phyloP scores from a whole-genome alignment of 1,284 basidiomycete genomes.

The Malassezia obtusa region DNA sequence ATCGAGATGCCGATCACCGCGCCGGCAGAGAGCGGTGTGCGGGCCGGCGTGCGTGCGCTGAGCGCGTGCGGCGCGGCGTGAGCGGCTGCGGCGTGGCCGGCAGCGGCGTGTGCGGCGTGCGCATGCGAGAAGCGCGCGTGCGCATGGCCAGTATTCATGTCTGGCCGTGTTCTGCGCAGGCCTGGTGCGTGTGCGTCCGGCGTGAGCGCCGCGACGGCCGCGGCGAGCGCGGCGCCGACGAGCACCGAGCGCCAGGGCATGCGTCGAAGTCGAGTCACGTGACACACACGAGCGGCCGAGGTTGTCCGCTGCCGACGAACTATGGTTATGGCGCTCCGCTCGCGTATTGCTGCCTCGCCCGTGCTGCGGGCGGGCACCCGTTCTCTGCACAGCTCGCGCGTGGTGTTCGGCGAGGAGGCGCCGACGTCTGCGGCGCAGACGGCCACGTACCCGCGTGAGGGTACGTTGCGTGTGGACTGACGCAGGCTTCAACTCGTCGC shows the following conservation, averaged over 20 bases:
- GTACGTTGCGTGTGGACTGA: neutral
- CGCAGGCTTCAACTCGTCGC: conserved; percentile 14
- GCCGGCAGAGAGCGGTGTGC: neutral
- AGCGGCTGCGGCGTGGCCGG: neutral
- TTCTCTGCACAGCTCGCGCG: conserved; percentile 9
- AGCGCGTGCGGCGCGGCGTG: neutral
- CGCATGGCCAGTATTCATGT: neutral
- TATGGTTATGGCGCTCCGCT: conserved; percentile 1
- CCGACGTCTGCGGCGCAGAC: conserved; percentile 15
- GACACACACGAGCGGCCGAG: too few relatives aligned
- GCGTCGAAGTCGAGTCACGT: neutral
- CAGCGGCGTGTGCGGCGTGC: neutral
- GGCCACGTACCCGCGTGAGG: conserved; percentile 15
- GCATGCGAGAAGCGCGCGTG: neutral
- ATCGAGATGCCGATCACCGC: conserved; percentile 1
- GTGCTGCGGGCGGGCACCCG: neutral
- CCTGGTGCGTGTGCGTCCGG: neutral
- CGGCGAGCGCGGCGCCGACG: neutral
- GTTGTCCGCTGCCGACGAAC: neutral
- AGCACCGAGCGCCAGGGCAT: neutral
- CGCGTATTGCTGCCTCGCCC: neutral
- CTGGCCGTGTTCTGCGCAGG: too few relatives aligned
- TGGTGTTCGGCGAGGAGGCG: conserved; percentile 2
- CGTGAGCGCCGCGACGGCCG: neutral
- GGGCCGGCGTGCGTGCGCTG: neutral